These are phyloP conservation scores for Escallonia rubra DNA, from an alignment of 129 eudicot genomes.

Conservation along the genomic window DNA sequence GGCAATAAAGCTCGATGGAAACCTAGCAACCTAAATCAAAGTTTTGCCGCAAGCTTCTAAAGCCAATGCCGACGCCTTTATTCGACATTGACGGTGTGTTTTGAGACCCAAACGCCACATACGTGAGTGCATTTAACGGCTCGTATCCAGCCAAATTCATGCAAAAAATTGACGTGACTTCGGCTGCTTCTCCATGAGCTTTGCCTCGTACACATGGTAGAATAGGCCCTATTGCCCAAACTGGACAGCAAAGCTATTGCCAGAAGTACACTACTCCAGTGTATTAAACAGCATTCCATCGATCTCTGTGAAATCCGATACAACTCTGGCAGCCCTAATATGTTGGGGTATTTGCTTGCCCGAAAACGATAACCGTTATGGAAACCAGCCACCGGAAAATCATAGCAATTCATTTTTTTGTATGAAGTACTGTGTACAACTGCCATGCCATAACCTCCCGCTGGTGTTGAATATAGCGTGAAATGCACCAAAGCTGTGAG, in stretches of 20 bases:
- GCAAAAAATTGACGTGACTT: slow-evolving; percentile 13
- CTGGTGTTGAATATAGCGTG: too few relatives aligned
- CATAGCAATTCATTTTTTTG: slow-evolving; percentile 20
- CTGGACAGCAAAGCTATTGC: slow-evolving; percentile 37
- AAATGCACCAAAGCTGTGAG: too few relatives aligned
- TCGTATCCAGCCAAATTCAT: slow-evolving; percentile 42
- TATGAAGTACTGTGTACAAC: slow-evolving; percentile 47
- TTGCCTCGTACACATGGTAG: slow-evolving; percentile 14
- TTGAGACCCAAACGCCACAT: slow-evolving; percentile 71
- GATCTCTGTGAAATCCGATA: slow-evolving; percentile 8
- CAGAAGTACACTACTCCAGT: slow-evolving; percentile 50
- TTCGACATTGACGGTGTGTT: slow-evolving; percentile 52
- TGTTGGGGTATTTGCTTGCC: background rate
- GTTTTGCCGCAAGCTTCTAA: slow-evolving; percentile 31
- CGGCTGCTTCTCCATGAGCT: slow-evolving; percentile 3
- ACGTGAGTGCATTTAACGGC: slow-evolving; percentile 35
- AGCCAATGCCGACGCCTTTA: slow-evolving; percentile 55
- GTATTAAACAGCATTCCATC: slow-evolving; percentile 68
- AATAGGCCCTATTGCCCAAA: slow-evolving; percentile 65
- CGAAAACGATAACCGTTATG: slow-evolving; percentile 12
- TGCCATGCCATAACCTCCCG: slow-evolving; percentile 9
- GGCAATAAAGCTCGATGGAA: slow-evolving; percentile 24
- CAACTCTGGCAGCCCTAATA: background rate
- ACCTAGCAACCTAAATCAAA: slow-evolving; percentile 66
- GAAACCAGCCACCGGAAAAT: slow-evolving; percentile 56